Evolutionary conservation across 192 early-diverging fungal genomes (phyloP), one percentile per base, ranked within the genome.

Genomic region (Entophlyctis luteolus): DNA sequence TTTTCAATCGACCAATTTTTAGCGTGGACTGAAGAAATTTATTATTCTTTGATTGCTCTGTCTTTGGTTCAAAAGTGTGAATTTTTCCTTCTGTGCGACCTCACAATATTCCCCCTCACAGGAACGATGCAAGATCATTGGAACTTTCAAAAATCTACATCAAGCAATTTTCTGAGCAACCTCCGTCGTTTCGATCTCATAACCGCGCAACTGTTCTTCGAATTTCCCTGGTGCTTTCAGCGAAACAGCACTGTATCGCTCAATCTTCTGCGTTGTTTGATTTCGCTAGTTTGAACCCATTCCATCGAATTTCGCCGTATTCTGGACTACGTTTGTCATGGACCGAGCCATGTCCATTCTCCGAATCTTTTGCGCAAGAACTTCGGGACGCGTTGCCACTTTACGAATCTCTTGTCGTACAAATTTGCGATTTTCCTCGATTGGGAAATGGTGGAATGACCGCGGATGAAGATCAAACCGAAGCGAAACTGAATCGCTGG

Each of bases 381-480:
- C 53, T 80, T 48, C 72, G 63, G 23, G 36, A 20, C 18, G 29
- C 52, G 10, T 34, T 80, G 22, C 65, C 74, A n/a, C 23, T 65
- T 16, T 83, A 80, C 59, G 81, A 83, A 59, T 62, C 47, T 47
- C 65, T 83, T 23, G 68, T 76, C n/a, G 70, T 70, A 6, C 48
- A 56, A 23, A 33, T 72, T 5, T 70, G 69, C 32, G 39, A 57
- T 10, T 83, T 83, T 56, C 81, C 81, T 2, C 47, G 69, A 16
- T 28, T 66, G 2, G 55, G 75, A 72, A 23, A 78, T n/a, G n/a
- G n/a, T n/a, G n/a, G n/a, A n/a, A n/a, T n/a, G n/a, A n/a, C n/a
- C n/a, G n/a, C n/a, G n/a, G n/a, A n/a, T n/a, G n/a, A n/a, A n/a
- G n/a, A n/a, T n/a, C n/a, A n/a, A n/a, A n/a, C n/a, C n/a, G n/a